phyloP scores from a whole-genome alignment of 106 monocot genomes.

The Allium sativum region DNA sequence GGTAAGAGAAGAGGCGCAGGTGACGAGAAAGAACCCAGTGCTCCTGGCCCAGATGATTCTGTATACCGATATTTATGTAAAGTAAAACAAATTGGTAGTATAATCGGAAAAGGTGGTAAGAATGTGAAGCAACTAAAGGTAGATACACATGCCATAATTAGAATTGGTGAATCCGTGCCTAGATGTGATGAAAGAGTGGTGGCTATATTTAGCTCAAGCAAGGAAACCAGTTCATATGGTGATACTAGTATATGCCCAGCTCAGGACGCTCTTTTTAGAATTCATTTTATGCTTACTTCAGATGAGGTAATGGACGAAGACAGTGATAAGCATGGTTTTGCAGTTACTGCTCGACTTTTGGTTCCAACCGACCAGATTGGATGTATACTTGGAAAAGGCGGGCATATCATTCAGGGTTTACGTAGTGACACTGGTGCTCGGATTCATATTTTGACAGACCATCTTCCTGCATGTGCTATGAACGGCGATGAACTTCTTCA shows the following conservation, averaged over 20 bases:
- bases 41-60: constrained; percentile 78
- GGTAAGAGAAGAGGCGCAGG: constrained; percentile 78
- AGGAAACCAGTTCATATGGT: constrained; percentile 48
- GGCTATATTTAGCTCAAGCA: constrained; percentile 67
- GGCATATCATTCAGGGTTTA: constrained; percentile 60
- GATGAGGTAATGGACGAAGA: constrained; percentile 63
- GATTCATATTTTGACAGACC: constrained; percentile 57
- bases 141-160: constrained; percentile 77
- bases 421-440: constrained; percentile 64
- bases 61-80: constrained; percentile 85
- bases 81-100: constrained; percentile 72
- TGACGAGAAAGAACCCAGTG: constrained; percentile 62
- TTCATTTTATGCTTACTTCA: constrained; percentile 57
- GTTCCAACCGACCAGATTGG: constrained; percentile 98
- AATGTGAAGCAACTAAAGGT: constrained; percentile 89
- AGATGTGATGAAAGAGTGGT: constrained; percentile 89
- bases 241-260: constrained; percentile 81
- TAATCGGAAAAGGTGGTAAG: constrained; percentile 92
- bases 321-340: constrained; percentile 23
- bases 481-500: constrained; percentile 79
- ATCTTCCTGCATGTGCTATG: constrained; percentile 67
- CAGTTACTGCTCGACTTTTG: constrained; percentile 68
- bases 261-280: constrained; percentile 86
- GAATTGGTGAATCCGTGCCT: constrained; percentile 69
- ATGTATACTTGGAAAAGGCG: constrained; percentile 87